These are phyloP conservation scores for Vinca minor DNA, from an alignment of 257 asterid genomes.

Conservation along the genomic window DNA sequence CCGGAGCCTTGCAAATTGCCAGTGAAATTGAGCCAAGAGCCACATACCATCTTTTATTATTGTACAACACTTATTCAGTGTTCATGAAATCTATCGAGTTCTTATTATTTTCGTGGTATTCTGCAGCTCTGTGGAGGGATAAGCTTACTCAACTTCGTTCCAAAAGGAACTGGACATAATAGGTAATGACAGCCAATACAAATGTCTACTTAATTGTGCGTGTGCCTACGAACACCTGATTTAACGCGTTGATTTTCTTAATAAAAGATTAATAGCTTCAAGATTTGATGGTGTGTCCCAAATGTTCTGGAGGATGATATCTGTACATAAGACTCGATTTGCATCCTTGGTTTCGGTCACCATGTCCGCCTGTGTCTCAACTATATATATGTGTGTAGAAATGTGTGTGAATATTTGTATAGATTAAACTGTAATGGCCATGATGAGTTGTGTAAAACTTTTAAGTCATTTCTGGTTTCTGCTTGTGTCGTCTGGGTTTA, in stretches of 20 bases:
- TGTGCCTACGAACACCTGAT: background rate
- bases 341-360: constrained; percentile 9
- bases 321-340: constrained; percentile 30
- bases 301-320: constrained; percentile 20
- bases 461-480: background rate
- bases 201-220: background rate
- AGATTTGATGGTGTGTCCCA: constrained; percentile 8
- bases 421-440: constrained; percentile 7
- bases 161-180: constrained; percentile 68
- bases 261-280: background rate
- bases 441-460: constrained; percentile 3
- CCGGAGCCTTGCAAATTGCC: background rate
- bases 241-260: background rate
- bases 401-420: constrained; percentile 37
- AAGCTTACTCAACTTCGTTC: constrained; percentile 76
- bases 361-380: constrained; percentile 1
- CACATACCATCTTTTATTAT: too few species aligned
- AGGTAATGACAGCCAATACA: constrained; percentile 3
- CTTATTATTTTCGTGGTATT: constrained; percentile 2
- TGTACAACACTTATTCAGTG: background rate
- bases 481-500: too few species aligned
- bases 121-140: constrained; percentile 90
- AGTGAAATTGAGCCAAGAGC: too few species aligned
- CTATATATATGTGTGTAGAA: constrained; percentile 6
- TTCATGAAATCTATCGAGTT: background rate